Base-by-base conservation (phyloP, 2,329 filamentous ascomycete genomes). In the Ceratocystis harringtonii region DNA sequence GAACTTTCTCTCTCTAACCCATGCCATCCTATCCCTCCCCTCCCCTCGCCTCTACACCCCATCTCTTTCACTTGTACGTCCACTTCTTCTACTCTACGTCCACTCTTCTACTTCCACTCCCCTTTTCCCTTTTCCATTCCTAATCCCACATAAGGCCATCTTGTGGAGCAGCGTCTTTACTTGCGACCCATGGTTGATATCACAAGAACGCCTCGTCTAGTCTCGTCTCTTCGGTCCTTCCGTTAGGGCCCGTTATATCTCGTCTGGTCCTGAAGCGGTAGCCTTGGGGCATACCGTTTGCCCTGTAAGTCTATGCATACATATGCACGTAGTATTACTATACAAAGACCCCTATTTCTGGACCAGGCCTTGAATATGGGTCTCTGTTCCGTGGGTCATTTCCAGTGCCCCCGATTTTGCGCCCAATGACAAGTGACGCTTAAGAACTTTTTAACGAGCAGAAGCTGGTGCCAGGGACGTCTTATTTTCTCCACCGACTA, bases 161-260 rank as follows among this genome's bases (percentile, higher is more conserved):
- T 1, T 17, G 25, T 19, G 55, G 36, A 41, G 36, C 28, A 36
- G 17, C 8, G 2, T 57, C 28, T 58, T n/a, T 58, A 30, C 10
- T 19, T 22, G 36, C 5, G 15, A 30, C 10, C 55, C 12, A 36
- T 30, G 55, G 7, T 30, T 36, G 17, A 58, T 32, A 32, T 32
- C 55, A 32, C 55, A 58, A 58, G 25, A 32, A 25, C 7, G 28
- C 32, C 10, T 58, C 19, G 17, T 36, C 28, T 36, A 15, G 55
- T 58, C 55, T 58, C 5, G 55, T 36, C 55, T 36, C 55, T 58
- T 58, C 55, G 55, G 55, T 17, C 55, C 55, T 58, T 58, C 55
- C 55, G 22, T 30, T n/a, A 36, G 55, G 55, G 55, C 55, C 55
- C 55, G 25, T 58, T 28, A 58, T 36, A n/a, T 28, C 15, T 58